Evolutionary conservation across 2,329 filamentous ascomycete species (phyloP).

Genomic region (Raffaelea arxii): DNA sequence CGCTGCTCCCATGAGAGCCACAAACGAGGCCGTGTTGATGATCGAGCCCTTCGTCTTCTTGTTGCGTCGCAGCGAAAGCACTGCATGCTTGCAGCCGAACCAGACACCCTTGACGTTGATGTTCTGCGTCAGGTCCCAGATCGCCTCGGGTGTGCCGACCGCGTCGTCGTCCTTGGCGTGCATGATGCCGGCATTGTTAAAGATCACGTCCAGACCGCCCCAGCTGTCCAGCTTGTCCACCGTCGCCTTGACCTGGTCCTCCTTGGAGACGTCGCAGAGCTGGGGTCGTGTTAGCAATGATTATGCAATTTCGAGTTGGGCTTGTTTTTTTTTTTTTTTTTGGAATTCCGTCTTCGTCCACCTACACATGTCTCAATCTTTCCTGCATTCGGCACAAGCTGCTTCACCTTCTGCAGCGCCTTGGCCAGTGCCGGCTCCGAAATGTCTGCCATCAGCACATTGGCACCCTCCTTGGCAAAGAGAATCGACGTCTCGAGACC

Average conservation of each 20-base stretch:
- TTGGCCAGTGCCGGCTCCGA: slow-evolving; percentile 68
- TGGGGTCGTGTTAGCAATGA: slow-evolving; percentile 9
- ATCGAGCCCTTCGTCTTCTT: slow-evolving; percentile 71
- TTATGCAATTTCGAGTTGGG: too few species aligned
- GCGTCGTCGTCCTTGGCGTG: slow-evolving; percentile 74
- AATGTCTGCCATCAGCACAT: slow-evolving; percentile 77
- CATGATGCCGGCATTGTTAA: slow-evolving; percentile 99
- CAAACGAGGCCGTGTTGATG: slow-evolving; percentile 87
- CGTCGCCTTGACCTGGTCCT: slow-evolving; percentile 65
- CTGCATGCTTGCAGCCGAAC: slow-evolving; percentile 88
- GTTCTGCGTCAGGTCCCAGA: slow-evolving; percentile 88
- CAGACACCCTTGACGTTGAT: slow-evolving; percentile 99
- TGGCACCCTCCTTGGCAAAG: slow-evolving; percentile 80
- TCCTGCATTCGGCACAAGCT: slow-evolving; percentile 53
- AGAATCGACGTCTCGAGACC: slow-evolving; percentile 87
- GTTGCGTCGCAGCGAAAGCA: slow-evolving; percentile 69
- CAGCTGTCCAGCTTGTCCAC: slow-evolving; percentile 68
- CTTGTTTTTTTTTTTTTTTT: too few species aligned
- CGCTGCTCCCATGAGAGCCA: slow-evolving; percentile 76
- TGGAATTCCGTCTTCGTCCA: too few species aligned
- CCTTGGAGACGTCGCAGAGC: slow-evolving; percentile 73
- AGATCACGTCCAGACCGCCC: slow-evolving; percentile 85
- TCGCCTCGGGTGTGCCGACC: slow-evolving; percentile 73
- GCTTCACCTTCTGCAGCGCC: slow-evolving; percentile 64
- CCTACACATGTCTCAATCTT: slow-evolving; percentile 46